Conservation (phyloP, 768 basidiomycete species). For the Mycena galopus region DNA sequence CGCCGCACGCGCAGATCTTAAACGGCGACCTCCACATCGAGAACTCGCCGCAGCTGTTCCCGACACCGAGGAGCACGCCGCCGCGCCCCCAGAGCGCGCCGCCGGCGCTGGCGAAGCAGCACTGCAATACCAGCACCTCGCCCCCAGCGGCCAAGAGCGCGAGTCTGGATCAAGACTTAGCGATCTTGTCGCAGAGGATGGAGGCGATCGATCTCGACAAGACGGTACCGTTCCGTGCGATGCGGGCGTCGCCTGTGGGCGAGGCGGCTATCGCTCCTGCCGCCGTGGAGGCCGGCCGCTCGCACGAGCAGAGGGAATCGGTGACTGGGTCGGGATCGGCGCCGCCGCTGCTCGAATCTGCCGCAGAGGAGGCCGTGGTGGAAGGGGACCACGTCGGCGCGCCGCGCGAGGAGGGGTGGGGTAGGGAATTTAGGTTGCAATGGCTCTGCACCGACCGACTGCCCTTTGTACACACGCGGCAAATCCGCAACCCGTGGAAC, state of each 20-base stretch:
- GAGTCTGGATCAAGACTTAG: too few relatives aligned
- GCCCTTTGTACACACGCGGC: conserved; percentile 81
- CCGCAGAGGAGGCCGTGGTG: too few relatives aligned
- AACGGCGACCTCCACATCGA: conserved; percentile 27
- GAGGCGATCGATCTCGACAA: too few relatives aligned
- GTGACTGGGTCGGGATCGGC: too few relatives aligned
- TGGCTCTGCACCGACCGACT: conserved; percentile 83
- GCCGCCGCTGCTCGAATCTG: too few relatives aligned
- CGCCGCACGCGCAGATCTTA: background rate
- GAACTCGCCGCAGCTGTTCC: conserved; percentile 8
- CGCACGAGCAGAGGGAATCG: too few relatives aligned
- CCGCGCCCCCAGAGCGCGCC: background rate
- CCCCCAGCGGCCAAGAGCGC: too few relatives aligned
- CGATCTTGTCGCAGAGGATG: too few relatives aligned
- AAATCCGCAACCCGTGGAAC: conserved; percentile 95
- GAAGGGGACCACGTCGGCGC: background rate
- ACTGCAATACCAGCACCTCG: conserved; percentile 45
- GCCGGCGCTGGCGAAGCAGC: conserved; percentile 43
- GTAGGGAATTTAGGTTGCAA: conserved; percentile 83
- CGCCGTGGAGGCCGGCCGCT: too few relatives aligned
- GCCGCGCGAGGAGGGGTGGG: conserved; percentile 64
- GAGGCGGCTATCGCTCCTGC: too few relatives aligned
- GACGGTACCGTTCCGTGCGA: too few relatives aligned
- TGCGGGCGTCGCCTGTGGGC: too few relatives aligned
- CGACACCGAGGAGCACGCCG: conserved; percentile 26